Base-by-base conservation (phyloP, 2,329 filamentous ascomycete species). In the Phialocephala sp. region DNA sequence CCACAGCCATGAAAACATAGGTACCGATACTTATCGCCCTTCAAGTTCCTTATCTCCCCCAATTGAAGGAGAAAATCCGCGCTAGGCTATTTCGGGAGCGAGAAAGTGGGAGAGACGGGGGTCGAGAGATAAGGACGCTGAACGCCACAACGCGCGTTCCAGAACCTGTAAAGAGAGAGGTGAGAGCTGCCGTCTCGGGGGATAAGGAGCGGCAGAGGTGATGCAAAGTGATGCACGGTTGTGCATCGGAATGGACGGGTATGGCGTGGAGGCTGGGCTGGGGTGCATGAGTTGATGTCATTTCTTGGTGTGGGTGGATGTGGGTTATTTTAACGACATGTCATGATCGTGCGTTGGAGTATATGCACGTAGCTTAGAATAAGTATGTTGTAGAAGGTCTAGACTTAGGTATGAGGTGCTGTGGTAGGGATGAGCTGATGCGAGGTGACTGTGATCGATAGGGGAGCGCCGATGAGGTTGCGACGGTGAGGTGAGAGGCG, bases 111-210 rank as follows among this genome's bases (percentile, higher is more conserved):
- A 45, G 39, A 24, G 11, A 11, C 27, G 27, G 27, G 43, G 22
- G 59, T 45, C 27, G 41, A 52, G 20, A 36, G 59, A 60, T 60
- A 60, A 60, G 45, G n/a, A 24, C 27, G 27, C 27, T 6, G 27
- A 60, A 36, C 43, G 57, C 57, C 55, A 57, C 55, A 56, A 56
- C 5, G 8, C 52, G 5, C 6, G 24, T 56, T 18, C 52, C 52
- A 6, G 4, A 27, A 32, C 27, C 3, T 32, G 27, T 3, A 32
- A 6, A 32, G 27, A 32, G 27, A 32, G 3, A 32, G 27, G 27
- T 32, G 27, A 32, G 27, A 32, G 27, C 27, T 32, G 27, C 27
- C 5, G 27, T 8, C 3, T 54, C 14, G 35, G 20, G 6, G n/a
- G 15, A n/a, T 18, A 27, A 32, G 8, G 27, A 32, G 27, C 27